Base-by-base conservation (phyloP, 768 basidiomycete species). In the Rossbeevera mucosa region DNA sequence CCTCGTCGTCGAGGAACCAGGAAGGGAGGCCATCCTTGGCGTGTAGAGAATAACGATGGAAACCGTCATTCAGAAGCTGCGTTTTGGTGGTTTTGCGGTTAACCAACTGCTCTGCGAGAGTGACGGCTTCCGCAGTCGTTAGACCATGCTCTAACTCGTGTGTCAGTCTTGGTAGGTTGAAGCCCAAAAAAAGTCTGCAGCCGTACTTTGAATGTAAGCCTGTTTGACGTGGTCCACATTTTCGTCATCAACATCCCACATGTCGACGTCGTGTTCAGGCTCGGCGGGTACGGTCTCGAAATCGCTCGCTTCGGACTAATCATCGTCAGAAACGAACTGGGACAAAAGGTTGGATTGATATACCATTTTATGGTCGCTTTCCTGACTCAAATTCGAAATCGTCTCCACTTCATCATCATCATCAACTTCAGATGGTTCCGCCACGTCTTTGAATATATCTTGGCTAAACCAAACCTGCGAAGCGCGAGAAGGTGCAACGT, bases 1-100 rank as follows among this genome's bases (percentile, higher is more conserved):
- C 72, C 71, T 99, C 96, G 59, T 99, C 96, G 59, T 99, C 96
- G 29, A 98, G 76, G 78, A 99, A 98, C 96, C 96, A 99, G 0
- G 84, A 71, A 5, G 96, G 96, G 11, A 98, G 81, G 14, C 78
- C 91, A 46, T 98, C 96, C 70, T 93, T 95, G 51, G 88, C 80
- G 59, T 93, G 89, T 49, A 94, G 79, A 2, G 94, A 91, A 70
- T 94, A 88, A 11, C 92, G 88, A 70, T 87, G 93, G 77, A 98
- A 99, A 12, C 96, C 96, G 43, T 96, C 88, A 60, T 98, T 92
- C 64, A 98, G 80, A 22, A 99, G 78, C 25, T 91, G 80, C 5
- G 91, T 91, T 63, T 85, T 86, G 0, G 93, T 97, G 58, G 77
- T 93, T 72, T 91, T 75, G 28, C 91, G 86, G 68, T 98, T 98